phyloP scores from a whole-genome alignment of 2,329 filamentous ascomycete species.

The Tolypocladium amazonense region DNA sequence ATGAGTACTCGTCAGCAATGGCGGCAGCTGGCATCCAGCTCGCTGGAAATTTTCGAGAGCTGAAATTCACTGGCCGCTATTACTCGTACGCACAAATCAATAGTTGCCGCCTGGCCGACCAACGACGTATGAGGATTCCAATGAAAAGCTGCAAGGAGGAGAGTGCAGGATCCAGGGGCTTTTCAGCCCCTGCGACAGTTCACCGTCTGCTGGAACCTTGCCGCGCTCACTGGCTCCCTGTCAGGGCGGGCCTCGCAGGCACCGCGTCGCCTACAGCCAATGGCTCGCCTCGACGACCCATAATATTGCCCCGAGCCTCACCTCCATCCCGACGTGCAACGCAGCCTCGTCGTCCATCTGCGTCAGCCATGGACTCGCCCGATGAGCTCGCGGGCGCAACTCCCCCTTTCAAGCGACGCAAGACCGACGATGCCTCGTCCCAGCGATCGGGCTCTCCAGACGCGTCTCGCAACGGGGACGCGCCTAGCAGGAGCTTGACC shows the following conservation, averaged over 20 bases:
- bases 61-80: background rate
- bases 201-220: background rate
- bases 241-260: background rate
- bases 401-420: constrained; percentile 21
- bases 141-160: background rate
- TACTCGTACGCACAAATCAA: background rate
- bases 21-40: background rate
- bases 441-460: constrained; percentile 14
- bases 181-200: background rate
- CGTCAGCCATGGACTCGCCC: constrained; percentile 17
- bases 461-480: constrained; percentile 2
- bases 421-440: constrained; percentile 18
- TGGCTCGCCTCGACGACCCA: constrained; percentile 2
- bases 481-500: background rate
- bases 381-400: constrained; percentile 13
- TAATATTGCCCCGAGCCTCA: constrained; percentile 4
- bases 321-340: background rate
- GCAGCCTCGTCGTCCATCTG: background rate
- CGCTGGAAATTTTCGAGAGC: background rate
- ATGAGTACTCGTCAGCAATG: background rate
- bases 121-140: background rate
- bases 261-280: background rate
- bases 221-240: background rate
- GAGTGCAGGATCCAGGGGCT: background rate
- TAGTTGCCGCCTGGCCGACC: background rate